Conservation (phyloP, 2,329 filamentous ascomycete species). For the Daldinia sp. region DNA sequence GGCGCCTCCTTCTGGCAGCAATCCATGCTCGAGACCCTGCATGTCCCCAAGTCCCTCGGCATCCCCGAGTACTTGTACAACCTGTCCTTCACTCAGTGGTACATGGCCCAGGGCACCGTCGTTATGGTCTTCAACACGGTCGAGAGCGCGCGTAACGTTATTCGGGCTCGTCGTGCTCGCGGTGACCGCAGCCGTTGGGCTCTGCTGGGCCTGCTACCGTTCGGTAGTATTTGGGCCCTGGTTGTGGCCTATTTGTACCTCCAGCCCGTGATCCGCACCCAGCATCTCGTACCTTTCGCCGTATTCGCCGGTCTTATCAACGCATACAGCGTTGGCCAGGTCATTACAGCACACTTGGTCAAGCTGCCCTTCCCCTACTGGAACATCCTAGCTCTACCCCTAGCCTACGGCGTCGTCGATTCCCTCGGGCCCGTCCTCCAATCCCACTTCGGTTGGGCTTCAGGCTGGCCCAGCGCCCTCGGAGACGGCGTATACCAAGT, state of each 20-base stretch:
- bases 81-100: conserved; percentile 90
- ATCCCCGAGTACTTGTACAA: conserved; percentile 78
- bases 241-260: conserved; percentile 82
- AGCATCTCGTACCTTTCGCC: conserved; percentile 87
- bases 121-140: conserved; percentile 87
- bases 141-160: conserved; percentile 82
- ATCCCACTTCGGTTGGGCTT: conserved; percentile 65
- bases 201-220: conserved; percentile 83
- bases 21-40: conserved; percentile 75
- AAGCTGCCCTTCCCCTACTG: conserved; percentile 88
- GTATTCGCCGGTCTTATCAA: conserved; percentile 91
- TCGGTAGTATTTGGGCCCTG: conserved; percentile 79
- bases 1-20: conserved; percentile 94
- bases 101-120: conserved; percentile 83
- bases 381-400: conserved; percentile 82
- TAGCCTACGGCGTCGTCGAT: conserved; percentile 82
- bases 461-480: conserved; percentile 78
- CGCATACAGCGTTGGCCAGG: conserved; percentile 92
- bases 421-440: conserved; percentile 76
- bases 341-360: conserved; percentile 93
- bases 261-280: conserved; percentile 81
- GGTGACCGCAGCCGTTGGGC: conserved; percentile 77
- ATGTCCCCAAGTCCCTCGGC: conserved; percentile 68
- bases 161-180: conserved; percentile 77
- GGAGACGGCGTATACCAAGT: conserved; percentile 86